Evolutionary conservation across 495 filamentous ascomycete genomes (phyloP).

Genomic region (Podospora australis): DNA sequence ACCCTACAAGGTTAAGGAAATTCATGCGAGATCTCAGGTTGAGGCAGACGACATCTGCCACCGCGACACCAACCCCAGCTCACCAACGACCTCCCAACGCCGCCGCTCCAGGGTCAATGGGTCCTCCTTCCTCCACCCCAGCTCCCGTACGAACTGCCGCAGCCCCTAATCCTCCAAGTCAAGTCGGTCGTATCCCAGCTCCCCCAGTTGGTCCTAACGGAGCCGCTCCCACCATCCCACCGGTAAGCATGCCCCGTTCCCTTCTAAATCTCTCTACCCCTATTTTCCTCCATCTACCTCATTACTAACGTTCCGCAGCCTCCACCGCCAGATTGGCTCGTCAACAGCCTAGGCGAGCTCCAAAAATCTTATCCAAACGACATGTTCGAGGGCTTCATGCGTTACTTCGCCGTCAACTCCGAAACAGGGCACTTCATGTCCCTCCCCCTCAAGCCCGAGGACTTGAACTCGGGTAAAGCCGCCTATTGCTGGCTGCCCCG

Average conservation of each 20-base stretch:
- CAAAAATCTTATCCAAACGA: conserved; percentile 64
- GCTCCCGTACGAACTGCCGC: conserved; percentile 21
- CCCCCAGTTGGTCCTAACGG: conserved; percentile 52
- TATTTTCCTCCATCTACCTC: not conserved
- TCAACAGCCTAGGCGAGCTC: conserved; percentile 55
- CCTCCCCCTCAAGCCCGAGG: conserved; percentile 39
- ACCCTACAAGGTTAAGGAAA: conserved; percentile 55
- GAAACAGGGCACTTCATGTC: conserved; percentile 51
- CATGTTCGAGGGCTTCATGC: conserved; percentile 80
- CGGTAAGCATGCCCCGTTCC: conserved; percentile 41
- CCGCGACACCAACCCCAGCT: conserved; percentile 44
- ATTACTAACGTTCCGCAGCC: conserved; percentile 23
- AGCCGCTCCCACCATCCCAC: conserved; percentile 39
- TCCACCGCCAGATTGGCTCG: conserved; percentile 76
- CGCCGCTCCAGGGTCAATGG: conserved; percentile 54
- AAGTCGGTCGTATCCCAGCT: conserved; percentile 60
- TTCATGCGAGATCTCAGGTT: conserved; percentile 41
- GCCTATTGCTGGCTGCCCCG: conserved; percentile 75
- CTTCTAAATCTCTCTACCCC: conserved; percentile 45
- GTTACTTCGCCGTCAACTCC: conserved; percentile 67
- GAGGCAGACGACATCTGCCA: conserved; percentile 32
- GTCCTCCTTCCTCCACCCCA: conserved; percentile 46
- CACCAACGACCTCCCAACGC: conserved; percentile 47
- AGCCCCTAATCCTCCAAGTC: conserved; percentile 35
- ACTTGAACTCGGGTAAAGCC: conserved; percentile 45